Base-by-base conservation (phyloP, 768 basidiomycete species). In the Mycena belliarum region DNA sequence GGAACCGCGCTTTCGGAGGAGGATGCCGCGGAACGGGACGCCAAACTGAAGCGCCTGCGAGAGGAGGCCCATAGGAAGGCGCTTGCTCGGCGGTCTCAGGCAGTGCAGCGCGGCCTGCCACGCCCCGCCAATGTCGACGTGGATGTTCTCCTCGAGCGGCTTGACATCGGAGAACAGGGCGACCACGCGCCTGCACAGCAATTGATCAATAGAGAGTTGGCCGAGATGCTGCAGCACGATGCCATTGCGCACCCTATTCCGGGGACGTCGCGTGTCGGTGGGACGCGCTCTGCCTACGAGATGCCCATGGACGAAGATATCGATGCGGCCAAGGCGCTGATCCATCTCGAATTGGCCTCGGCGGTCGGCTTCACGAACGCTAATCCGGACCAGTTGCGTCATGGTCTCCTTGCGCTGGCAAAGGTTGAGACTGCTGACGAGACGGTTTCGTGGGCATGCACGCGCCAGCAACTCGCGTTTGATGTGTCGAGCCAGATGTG, bases 11-110 rank as follows among this genome's bases (percentile, higher is more conserved):
- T 84, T 47, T 74, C 81, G 0, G 89, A 87, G 57, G 94, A 98
- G 71, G 97, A 99, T 72, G 95, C 95, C 0, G 89, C 95, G 4
- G 95, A 96, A 69, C 80, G 95, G 15, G 96, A 98, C 70, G 90
- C 88, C 2, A 80, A 83, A 54, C 66, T 90, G 43, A 83, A 79
- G 67, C 80, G 84, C 28, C 71, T 79, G 44, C 78, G 78, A 52
- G 92, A 92, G 67, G 88, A 89, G 60, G 92, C 93, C 71, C 88
- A 93, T 69, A 75, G 82, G 44, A 88, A 84, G 63, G 85, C 84
- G 12, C 75, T 97, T n/a, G 93, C 91, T 1, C 77, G 95, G 51
- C 79, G 95, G 57, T 91, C 92, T 44, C 82, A 87, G 59, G 84
- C 82, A 45, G 89, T 99, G 48, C 91, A 94, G 71, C 82, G 81